These are phyloP conservation scores for Colletotrichum plurivorum DNA, from an alignment of 2,329 filamentous ascomycete genomes.

Conservation along the genomic window DNA sequence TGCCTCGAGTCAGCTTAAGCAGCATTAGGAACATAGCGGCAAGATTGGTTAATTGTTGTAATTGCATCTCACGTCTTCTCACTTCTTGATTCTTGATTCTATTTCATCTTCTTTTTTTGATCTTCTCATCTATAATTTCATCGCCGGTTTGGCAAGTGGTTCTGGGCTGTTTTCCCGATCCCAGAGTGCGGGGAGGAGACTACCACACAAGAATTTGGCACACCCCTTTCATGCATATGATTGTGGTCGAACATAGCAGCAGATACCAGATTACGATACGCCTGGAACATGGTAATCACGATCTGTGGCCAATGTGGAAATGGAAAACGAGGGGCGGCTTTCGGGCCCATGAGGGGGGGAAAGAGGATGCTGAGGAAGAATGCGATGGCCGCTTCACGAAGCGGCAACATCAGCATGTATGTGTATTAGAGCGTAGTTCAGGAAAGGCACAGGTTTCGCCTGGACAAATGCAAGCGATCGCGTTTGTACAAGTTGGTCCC, in stretches of 20 bases:
- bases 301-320: slow-evolving; percentile 37
- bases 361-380: slow-evolving; percentile 16
- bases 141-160: slow-evolving; percentile 38
- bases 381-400: slow-evolving; percentile 17
- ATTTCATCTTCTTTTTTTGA: slow-evolving; percentile 37
- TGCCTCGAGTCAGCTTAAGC: slow-evolving; percentile 15
- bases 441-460: slow-evolving; percentile 28
- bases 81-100: slow-evolving; percentile 41
- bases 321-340: slow-evolving; percentile 21
- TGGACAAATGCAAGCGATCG: slow-evolving; percentile 38
- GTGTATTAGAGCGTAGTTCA: slow-evolving; percentile 39
- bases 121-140: slow-evolving; percentile 40
- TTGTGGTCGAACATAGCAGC: slow-evolving; percentile 40
- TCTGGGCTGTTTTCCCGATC: slow-evolving; percentile 33
- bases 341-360: slow-evolving; percentile 2
- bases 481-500: slow-evolving; percentile 11
- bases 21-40: slow-evolving; percentile 41
- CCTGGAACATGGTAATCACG: slow-evolving; percentile 35
- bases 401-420: slow-evolving; percentile 33
- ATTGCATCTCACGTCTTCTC: slow-evolving; percentile 49
- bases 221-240: slow-evolving; percentile 38
- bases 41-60: slow-evolving; percentile 59
- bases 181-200: slow-evolving; percentile 32
- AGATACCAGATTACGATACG: slow-evolving; percentile 37
- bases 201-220: slow-evolving; percentile 35